Evolutionary conservation across 176 grass and related monocot species (phyloP).

Genomic region (Leersia perrieri): DNA sequence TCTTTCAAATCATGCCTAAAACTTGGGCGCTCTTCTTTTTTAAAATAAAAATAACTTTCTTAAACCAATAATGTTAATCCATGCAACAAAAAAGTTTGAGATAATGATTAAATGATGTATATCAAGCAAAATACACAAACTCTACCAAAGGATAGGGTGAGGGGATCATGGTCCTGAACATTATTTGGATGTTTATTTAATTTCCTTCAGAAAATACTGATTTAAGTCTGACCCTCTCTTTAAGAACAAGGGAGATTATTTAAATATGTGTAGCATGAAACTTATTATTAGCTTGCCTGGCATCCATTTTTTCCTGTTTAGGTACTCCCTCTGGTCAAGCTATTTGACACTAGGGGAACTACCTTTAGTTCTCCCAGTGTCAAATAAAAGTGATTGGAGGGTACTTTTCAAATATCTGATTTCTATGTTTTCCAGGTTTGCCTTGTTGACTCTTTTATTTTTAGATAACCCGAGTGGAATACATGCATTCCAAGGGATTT

Average conservation of each 20-base stretch:
- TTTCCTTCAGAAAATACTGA: background rate
- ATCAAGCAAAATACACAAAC: background rate
- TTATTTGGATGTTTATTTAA: background rate
- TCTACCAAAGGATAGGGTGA: background rate
- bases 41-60: background rate
- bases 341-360: no score
- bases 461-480: constrained; percentile 87
- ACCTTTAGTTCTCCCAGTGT: no score
- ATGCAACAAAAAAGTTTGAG: background rate
- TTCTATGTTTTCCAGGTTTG: background rate
- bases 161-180: background rate
- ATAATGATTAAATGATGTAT: background rate
- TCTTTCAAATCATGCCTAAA: background rate
- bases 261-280: background rate
- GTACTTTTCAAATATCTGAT: background rate
- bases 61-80: background rate
- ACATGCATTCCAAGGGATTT: constrained; percentile 94
- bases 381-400: no score
- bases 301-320: background rate
- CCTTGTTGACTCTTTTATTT: background rate
- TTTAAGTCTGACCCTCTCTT: background rate
- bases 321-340: no score
- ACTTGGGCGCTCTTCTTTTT: background rate
- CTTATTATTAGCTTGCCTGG: constrained; percentile 14
- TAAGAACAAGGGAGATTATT: background rate